phyloP scores from a whole-genome alignment of 2,329 filamentous ascomycete species.

The Aspergillus hortae region DNA sequence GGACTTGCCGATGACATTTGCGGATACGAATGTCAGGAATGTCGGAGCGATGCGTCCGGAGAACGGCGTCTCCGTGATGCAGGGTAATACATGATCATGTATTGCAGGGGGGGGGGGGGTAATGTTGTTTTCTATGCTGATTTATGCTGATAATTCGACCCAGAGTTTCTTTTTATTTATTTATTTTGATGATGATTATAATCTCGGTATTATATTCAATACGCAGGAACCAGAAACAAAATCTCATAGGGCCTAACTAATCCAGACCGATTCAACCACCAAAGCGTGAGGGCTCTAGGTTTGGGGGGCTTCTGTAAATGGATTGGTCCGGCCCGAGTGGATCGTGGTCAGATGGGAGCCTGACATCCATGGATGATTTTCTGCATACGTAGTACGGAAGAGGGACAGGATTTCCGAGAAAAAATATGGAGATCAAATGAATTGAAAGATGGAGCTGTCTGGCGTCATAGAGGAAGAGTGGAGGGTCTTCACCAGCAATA shows the following conservation, averaged over 20 bases:
- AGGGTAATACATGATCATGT: neutral
- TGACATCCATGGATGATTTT: neutral
- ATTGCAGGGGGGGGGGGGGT: no score
- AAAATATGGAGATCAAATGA: no score
- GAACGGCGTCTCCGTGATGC: slow-evolving; percentile 16
- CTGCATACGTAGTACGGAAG: neutral
- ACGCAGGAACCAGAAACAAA: slow-evolving; percentile 7
- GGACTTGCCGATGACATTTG: slow-evolving; percentile 23
- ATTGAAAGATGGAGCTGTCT: neutral
- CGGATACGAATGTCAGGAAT: slow-evolving; percentile 16
- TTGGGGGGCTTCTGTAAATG: slow-evolving; percentile 7
- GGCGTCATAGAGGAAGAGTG: neutral
- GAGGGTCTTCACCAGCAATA: neutral
- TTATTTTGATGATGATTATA: neutral
- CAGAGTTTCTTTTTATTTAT: neutral
- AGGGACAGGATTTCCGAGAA: no score
- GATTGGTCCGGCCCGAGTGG: slow-evolving; percentile 7
- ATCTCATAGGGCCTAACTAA: slow-evolving; percentile 6
- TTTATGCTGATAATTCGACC: neutral
- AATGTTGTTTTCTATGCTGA: no score
- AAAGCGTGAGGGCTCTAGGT: neutral
- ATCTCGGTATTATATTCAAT: neutral
- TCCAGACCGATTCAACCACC: neutral
- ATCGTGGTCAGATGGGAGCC: neutral
- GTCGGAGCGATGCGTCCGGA: slow-evolving; percentile 4